Evolutionary conservation across 1,284 basidiomycete genomes (phyloP).

Genomic region (Trichosporon ovoides): DNA sequence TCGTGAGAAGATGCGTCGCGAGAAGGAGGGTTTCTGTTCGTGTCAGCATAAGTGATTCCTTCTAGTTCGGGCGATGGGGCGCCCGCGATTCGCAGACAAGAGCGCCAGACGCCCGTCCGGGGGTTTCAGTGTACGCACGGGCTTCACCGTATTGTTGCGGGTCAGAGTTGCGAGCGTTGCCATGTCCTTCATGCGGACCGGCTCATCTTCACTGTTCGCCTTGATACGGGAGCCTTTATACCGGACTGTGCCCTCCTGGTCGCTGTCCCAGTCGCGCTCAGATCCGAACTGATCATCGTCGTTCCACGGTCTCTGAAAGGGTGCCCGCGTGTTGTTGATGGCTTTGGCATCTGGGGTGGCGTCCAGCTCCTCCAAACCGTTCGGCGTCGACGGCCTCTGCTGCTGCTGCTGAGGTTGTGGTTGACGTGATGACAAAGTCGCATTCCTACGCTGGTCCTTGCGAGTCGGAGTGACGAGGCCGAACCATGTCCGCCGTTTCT

Average conservation of each 20-base stretch:
- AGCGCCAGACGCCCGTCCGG: not conserved
- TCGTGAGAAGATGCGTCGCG: constrained; percentile 28
- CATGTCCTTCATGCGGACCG: constrained; percentile 34
- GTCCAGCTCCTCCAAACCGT: constrained; percentile 15
- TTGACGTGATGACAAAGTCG: not conserved
- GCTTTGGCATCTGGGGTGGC: constrained; percentile 10
- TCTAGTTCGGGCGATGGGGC: not conserved
- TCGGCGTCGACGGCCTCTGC: not conserved
- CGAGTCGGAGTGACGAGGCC: constrained; percentile 25
- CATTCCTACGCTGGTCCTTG: constrained; percentile 6
- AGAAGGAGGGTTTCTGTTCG: constrained; percentile 17
- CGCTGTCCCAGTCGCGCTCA: constrained; percentile 14
- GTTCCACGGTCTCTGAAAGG: not conserved
- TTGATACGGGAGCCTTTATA: constrained; percentile 16
- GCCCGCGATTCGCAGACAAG: not conserved
- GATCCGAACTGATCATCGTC: constrained; percentile 7
- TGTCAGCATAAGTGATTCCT: not conserved
- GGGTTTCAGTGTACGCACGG: constrained; percentile 12
- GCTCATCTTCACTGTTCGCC: constrained; percentile 17
- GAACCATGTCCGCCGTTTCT: constrained; percentile 38
- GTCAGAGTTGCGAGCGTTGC: constrained; percentile 21
- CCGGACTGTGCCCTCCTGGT: constrained; percentile 25
- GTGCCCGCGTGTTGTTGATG: not conserved
- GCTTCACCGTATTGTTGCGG: constrained; percentile 15
- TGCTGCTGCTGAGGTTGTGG: not conserved